Evolutionary conservation across 2,329 filamentous ascomycete species (phyloP), one percentile per base, ranked within the genome.

Genomic region (Arachnopeziza araneosa): DNA sequence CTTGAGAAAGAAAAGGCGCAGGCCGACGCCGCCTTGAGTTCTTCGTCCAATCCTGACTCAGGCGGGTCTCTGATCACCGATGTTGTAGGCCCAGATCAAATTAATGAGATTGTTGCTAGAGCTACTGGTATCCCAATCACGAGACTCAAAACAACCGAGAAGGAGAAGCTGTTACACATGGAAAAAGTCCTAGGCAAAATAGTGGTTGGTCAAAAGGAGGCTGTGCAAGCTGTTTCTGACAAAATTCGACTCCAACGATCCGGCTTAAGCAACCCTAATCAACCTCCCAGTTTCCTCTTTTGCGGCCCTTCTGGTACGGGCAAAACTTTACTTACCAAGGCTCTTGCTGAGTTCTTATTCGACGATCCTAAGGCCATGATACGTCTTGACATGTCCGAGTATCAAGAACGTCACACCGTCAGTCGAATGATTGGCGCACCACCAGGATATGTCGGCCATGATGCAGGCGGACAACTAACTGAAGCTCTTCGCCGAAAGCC

Each of bases 111-210:
- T 63, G 95, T 99, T 57, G 89, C 90, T 58, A 88, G 92, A 63
- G 97, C 93, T 91, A 99, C 95, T n/a, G 95, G 95, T 65, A 99
- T 99, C 68, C 95, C 95, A 1, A 91, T 99, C 61, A 98, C 92
- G 4, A 84, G 93, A 63, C 86, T 99, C 50, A 93, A 90, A 79
- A 97, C 95, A 0, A 90, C 92, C 0, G 95, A 99, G 77, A 98
- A 96, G 78, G 95, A 99, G 74, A 98, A 98, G 80, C 83, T 99
- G n/a, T 83, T 99, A 64, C 83, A 96, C 71, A 99, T 99, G 95
- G 95, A 99, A 77, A 89, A 85, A 71, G 87, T 88, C 53, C 85
- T 99, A 7, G 80, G 84, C 66, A 89, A 92, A 74, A 78, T 96
- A 24, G 95, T 99, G 21, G 87, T 99, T 56, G 95, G 95, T 56